Percentiles rank a stretch among this genome's conserved stretches.
Conservation (phyloP, 2,329 filamentous ascomycete species). For the Ophiostoma himal-ulmi region DNA sequence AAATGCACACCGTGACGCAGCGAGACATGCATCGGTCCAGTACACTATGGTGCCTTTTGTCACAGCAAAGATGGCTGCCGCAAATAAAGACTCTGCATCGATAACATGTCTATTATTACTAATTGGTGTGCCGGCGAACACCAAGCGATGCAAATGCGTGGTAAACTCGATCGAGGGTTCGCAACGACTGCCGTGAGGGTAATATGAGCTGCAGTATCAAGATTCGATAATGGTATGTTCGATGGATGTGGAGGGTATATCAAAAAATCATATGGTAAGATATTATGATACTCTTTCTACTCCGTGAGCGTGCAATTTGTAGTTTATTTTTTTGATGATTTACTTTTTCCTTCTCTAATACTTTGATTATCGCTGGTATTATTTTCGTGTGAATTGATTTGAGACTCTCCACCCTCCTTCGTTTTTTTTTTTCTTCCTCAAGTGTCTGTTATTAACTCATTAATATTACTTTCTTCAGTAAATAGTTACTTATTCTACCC, state of each 20-base stretch:
- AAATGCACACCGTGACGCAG: background rate
- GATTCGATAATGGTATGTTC: background rate
- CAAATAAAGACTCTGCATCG: background rate
- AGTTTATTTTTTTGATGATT: no score
- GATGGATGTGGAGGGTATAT: background rate
- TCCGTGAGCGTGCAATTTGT: no score
- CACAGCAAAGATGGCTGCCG: background rate
- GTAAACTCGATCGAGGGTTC: background rate
- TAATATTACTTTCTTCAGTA: no score
- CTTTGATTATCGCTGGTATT: no score
- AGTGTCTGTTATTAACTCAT: no score
- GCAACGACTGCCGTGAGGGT: background rate
- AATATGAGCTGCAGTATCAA: background rate
- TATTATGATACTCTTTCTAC: background rate
- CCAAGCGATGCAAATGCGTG: background rate
- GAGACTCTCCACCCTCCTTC: no score
- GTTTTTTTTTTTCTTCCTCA: no score
- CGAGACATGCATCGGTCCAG: background rate
- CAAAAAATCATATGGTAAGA: no score
- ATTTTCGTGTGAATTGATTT: no score
- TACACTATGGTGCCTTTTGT: no score
- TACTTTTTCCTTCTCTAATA: no score
- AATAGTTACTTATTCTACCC: no score
- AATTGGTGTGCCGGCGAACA: background rate
- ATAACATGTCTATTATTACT: background rate